These are phyloP conservation scores for Gossypium anomalum DNA, from an alignment of 345 rosid genomes.

Conservation along the genomic window DNA sequence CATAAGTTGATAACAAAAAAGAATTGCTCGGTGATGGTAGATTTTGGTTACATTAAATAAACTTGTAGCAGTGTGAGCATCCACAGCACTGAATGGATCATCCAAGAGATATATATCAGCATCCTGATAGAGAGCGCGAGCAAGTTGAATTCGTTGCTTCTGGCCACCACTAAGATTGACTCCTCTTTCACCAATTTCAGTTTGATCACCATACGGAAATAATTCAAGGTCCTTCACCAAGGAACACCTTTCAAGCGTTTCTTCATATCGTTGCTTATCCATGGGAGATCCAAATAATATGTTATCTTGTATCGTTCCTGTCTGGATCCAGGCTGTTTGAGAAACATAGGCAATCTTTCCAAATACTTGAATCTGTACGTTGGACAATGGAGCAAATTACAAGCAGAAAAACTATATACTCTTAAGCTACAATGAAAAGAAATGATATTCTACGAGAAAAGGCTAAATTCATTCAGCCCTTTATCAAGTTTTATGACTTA, in stretches of 20 bases:
- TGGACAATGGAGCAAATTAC: conserved; percentile 6
- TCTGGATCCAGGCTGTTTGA: conserved; percentile 94
- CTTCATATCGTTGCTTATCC: conserved; percentile 65
- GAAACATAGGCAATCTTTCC: conserved; percentile 91
- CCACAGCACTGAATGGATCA: conserved; percentile 97
- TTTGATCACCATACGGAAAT: conserved; percentile 82
- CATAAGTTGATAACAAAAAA: conserved; percentile 1
- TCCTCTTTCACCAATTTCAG: conserved; percentile 98
- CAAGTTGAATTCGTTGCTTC: conserved; percentile 94
- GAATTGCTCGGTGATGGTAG: background rate
- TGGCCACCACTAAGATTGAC: conserved; percentile 98
- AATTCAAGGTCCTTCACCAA: conserved; percentile 84
- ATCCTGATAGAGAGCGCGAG: conserved; percentile 91
- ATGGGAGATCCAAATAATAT: conserved; percentile 73
- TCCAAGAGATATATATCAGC: conserved; percentile 90
- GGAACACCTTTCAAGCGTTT: conserved; percentile 71
- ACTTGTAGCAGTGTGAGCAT: conserved; percentile 90
- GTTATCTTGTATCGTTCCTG: conserved; percentile 79
- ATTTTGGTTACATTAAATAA: conserved; percentile 63
- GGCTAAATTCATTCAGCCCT: background rate
- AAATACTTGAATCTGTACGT: conserved; percentile 55
- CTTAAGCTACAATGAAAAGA: background rate
- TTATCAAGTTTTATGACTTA: conserved; percentile 30
- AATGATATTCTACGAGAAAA: background rate
- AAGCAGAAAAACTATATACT: background rate